A percentile compares a stretch with the other conserved stretches of the same genome.
These are phyloP conservation scores for Malus orientalis DNA, from an alignment of 306 rosid genomes.

Conservation along the genomic window DNA sequence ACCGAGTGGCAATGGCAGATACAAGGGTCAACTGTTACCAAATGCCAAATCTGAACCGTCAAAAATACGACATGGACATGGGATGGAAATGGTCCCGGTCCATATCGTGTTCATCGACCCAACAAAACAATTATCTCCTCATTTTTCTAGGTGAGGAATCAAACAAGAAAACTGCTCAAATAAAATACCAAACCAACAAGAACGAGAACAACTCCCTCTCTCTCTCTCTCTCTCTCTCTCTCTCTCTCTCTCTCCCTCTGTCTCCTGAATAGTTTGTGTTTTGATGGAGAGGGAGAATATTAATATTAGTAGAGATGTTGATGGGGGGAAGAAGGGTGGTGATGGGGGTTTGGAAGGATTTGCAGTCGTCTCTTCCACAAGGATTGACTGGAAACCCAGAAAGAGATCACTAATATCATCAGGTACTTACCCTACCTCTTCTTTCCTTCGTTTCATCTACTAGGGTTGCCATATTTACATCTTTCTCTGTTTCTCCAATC, in stretches of 20 bases:
- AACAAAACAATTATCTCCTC: constrained; percentile 7
- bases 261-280: not conserved
- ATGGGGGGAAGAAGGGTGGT: constrained; percentile 28
- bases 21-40: constrained; percentile 23
- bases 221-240: not conserved
- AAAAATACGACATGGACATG: constrained; percentile 8
- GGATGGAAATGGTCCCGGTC: constrained; percentile 6
- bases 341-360: constrained; percentile 57
- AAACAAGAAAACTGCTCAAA: not conserved
- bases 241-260: not conserved
- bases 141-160: constrained; percentile 14
- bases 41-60: constrained; percentile 49
- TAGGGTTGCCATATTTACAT: too few species aligned
- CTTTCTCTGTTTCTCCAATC: not conserved
- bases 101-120: constrained; percentile 2
- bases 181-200: not conserved
- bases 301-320: not conserved
- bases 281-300: constrained; percentile 37
- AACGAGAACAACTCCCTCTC: not conserved
- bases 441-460: not conserved
- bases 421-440: constrained; percentile 30
- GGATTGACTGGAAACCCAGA: constrained; percentile 77
- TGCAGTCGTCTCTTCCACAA: constrained; percentile 62
- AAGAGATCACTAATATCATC: constrained; percentile 36
- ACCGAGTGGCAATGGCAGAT: not conserved